Evolutionary conservation across 2,329 filamentous ascomycete species (phyloP), one percentile per base, ranked within the genome.

Genomic region (Colletotrichum liaoningense): DNA sequence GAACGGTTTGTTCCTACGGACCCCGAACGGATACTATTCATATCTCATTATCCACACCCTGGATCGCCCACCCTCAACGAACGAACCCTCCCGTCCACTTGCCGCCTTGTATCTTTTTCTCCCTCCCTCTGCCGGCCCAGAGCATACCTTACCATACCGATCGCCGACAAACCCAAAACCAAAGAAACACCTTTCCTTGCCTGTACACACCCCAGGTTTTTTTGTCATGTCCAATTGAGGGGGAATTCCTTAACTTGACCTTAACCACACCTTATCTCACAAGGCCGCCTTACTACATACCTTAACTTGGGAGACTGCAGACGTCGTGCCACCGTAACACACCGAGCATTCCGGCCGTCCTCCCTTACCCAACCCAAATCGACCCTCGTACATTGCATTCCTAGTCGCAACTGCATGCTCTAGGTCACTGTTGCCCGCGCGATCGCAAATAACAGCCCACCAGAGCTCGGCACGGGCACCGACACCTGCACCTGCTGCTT

Each of bases 311-410:
- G 26, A 49, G 71, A 42, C 55, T 66, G 56, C 56, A 62, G 46
- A 62, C 71, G 60, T 64, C 68, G 72, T 74, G 69, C 69, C 69
- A 74, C 68, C 26, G 72, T 74, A 28, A 72, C 68, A 68, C 72
- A 68, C 72, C 68, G 58, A 74, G 28, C 72, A 74, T 74, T 74
- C 68, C 72, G 72, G 35, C 63, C 71, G 56, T 35, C 46, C 55
- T 71, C 67, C 66, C 70, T 73, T 65, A 38, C 33, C 71, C 67
- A 62, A 30, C 35, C 42, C 60, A 66, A 54, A 49, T n/a, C 58
- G 30, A 59, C 46, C 42, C 55, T 33, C 46, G 46, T 38, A 49
- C 55, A 71, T 57, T 64, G 33, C 55, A 71, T 62, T 64, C 26
- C 16, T 35, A 52, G 35, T 56, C 56, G 55, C 26, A 52, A 56